Conservation (phyloP, 1,139 yeast species). For the Schwanniomyces etchellsii region DNA sequence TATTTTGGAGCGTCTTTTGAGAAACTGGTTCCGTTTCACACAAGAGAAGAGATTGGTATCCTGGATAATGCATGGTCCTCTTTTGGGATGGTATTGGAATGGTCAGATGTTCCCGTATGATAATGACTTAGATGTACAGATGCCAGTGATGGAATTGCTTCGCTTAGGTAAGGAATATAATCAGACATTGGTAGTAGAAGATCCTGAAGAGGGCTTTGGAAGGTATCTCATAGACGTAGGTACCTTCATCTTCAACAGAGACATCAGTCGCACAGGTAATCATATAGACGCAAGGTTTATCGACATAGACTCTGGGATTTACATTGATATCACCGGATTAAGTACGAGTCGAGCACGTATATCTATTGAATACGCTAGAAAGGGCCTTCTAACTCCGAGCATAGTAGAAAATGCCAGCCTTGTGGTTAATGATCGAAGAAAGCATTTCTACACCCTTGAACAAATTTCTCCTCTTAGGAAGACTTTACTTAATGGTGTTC, state of each 20-base stretch:
- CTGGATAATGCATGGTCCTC: constrained; percentile 26
- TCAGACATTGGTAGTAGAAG: constrained; percentile 37
- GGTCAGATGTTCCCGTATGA: constrained; percentile 53
- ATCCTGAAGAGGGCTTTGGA: constrained; percentile 21
- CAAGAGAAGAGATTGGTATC: constrained; percentile 24
- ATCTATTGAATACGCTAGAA: not conserved
- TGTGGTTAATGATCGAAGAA: constrained; percentile 43
- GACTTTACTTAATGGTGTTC: constrained; percentile 15
- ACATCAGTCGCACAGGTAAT: constrained; percentile 13
- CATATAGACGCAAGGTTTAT: constrained; percentile 24
- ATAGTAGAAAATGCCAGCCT: constrained; percentile 10
- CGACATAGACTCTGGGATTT: constrained; percentile 23
- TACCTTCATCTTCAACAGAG: constrained; percentile 19
- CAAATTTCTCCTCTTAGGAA: constrained; percentile 34
- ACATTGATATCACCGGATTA: constrained; percentile 21
- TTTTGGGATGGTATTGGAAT: constrained; percentile 36
- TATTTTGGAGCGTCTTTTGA: constrained; percentile 19
- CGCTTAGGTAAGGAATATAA: constrained; percentile 34
- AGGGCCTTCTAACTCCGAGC: constrained; percentile 10
- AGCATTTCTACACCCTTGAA: constrained; percentile 35
- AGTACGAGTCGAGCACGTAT: constrained; percentile 6
- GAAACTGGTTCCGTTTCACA: constrained; percentile 19
- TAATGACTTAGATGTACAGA: constrained; percentile 46
- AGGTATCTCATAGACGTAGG: constrained; percentile 21
- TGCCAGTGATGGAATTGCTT: constrained; percentile 30